These are phyloP conservation scores for Carex kokanica DNA, from an alignment of 176 grass and related monocot species.

Conservation along the genomic window DNA sequence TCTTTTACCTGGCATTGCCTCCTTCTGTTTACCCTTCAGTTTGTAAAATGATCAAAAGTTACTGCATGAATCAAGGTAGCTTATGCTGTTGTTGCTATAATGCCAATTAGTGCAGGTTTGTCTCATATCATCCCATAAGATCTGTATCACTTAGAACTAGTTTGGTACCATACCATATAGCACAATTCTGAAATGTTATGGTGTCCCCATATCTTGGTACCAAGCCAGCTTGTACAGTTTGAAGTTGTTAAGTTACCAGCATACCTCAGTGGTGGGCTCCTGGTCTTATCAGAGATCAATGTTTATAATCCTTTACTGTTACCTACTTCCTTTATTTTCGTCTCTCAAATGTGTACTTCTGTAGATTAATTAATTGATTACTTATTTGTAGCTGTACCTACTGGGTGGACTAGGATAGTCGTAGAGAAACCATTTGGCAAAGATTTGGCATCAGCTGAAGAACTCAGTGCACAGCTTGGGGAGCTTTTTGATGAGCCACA, in stretches of 20 bases:
- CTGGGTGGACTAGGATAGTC: constrained; percentile 85
- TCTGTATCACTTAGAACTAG: neutral
- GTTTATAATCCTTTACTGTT: neutral
- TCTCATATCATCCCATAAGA: neutral
- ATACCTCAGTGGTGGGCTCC: neutral
- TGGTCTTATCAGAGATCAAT: neutral
- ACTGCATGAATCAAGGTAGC: constrained; percentile 93
- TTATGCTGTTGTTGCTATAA: neutral
- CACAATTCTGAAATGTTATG: neutral
- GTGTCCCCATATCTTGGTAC: neutral
- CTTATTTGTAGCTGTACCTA: constrained; percentile 47
- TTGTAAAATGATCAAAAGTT: constrained; percentile 93
- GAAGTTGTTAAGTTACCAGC: neutral
- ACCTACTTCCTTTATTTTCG: constrained; percentile 16
- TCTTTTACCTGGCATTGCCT: constrained; percentile 98
- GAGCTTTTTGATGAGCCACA: constrained; percentile 83
- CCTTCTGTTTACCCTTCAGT: constrained; percentile 99
- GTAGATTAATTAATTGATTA: constrained; percentile 18
- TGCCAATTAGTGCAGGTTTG: neutral
- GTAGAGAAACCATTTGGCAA: constrained; percentile 97
- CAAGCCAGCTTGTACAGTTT: neutral
- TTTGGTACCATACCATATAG: neutral
- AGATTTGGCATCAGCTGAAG: constrained; percentile 81
- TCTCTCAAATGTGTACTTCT: constrained; percentile 13
- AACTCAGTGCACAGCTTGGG: constrained; percentile 78